Conservation (phyloP, 495 filamentous ascomycete species). For the Penicilliopsis zonata region DNA sequence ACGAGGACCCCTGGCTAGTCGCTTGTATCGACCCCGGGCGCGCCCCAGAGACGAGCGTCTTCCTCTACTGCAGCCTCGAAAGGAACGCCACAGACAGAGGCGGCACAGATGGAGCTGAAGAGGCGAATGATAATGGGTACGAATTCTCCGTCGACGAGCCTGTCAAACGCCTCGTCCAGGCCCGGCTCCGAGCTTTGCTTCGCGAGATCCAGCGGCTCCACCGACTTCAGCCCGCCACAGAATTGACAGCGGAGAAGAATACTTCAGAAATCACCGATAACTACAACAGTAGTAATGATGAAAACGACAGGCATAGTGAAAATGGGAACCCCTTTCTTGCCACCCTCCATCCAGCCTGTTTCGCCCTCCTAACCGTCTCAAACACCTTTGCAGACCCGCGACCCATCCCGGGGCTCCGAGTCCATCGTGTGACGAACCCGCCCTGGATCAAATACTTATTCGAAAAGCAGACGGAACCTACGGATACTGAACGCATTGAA, state of each 20-base stretch:
- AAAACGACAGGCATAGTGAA: too few relatives aligned
- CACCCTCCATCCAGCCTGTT: slow-evolving; percentile 2
- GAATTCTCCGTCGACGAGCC: slow-evolving; percentile 1
- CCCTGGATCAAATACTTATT: slow-evolving; percentile 27
- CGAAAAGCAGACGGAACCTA: too few relatives aligned
- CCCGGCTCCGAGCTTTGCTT: too few relatives aligned
- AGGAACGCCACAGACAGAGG: slow-evolving; percentile 5
- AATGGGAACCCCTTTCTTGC: too few relatives aligned
- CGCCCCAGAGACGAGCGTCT: slow-evolving; percentile 47
- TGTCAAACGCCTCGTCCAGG: too few relatives aligned
- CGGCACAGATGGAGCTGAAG: neutral
- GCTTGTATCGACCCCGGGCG: slow-evolving; percentile 45
- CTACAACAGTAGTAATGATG: too few relatives aligned
- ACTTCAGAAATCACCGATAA: too few relatives aligned
- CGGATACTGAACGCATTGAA: too few relatives aligned
- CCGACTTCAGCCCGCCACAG: too few relatives aligned
- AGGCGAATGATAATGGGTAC: neutral
- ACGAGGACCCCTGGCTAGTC: slow-evolving; percentile 36
- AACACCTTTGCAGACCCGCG: slow-evolving; percentile 4
- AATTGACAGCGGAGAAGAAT: too few relatives aligned
- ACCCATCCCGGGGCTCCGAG: slow-evolving; percentile 11
- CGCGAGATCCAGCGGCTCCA: too few relatives aligned
- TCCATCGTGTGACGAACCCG: slow-evolving; percentile 22
- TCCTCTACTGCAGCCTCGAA: slow-evolving; percentile 47
- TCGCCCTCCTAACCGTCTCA: slow-evolving; percentile 8